These are phyloP conservation scores for Plasmodium malariae DNA, from an alignment of 169 alveolate genomes.

Conservation along the genomic window DNA sequence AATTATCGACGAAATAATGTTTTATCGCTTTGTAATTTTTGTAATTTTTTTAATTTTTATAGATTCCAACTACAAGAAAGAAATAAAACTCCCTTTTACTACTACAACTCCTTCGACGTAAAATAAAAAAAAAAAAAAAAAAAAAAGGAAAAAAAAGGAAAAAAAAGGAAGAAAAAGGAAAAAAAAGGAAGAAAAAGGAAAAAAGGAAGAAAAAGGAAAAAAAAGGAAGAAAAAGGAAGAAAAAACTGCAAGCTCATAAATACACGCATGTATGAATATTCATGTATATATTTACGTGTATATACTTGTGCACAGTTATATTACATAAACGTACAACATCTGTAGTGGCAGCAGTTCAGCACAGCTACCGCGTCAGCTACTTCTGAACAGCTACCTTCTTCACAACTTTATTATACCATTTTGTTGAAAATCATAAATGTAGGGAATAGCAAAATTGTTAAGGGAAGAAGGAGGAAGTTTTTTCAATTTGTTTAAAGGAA, in stretches of 20 bases:
- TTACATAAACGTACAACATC: too few species aligned
- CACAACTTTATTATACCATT: not conserved
- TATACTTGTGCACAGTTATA: not conserved
- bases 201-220: too few species aligned
- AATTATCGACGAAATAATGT: too few species aligned
- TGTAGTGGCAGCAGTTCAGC: too few species aligned
- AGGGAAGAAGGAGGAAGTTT: conserved; percentile 36
- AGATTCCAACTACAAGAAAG: conserved; percentile 67
- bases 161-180: too few species aligned
- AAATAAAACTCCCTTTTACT: conserved; percentile 43
- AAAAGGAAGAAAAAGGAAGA: too few species aligned
- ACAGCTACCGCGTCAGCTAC: too few species aligned
- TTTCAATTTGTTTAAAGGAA: conserved; percentile 51
- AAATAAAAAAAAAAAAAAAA: conserved; percentile 5
- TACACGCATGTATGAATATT: too few species aligned
- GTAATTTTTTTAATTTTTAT: not conserved
- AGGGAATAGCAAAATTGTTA: conserved; percentile 59
- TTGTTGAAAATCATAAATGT: too few species aligned
- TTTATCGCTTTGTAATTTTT: not conserved
- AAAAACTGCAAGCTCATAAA: too few species aligned
- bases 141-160: not conserved
- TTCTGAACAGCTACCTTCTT: not conserved
- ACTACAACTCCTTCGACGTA: conserved; percentile 43
- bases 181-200: too few species aligned
- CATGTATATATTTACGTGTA: not conserved